phyloP scores from a whole-genome alignment of 345 rosid genomes.

The Camelina hispida region DNA sequence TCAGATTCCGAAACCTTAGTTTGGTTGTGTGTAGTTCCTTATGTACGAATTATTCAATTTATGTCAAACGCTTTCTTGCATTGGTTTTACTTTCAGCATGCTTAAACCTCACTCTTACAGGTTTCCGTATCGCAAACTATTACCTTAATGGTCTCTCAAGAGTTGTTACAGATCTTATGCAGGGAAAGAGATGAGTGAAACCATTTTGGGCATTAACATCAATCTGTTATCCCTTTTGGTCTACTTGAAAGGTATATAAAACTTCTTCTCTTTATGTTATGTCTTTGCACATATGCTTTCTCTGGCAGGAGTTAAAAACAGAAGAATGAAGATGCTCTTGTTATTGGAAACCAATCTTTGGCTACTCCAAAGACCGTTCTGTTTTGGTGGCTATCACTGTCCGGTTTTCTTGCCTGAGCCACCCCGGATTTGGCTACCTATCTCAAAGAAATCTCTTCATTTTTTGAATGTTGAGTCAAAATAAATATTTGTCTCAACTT shows the following conservation, averaged over 20 bases:
- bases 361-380: neutral
- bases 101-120: slow-evolving; percentile 29
- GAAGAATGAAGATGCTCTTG: neutral
- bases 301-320: neutral
- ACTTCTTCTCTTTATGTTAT: slow-evolving; percentile 5
- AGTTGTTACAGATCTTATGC: slow-evolving; percentile 26
- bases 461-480: neutral
- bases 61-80: slow-evolving; percentile 13
- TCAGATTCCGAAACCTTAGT: slow-evolving; percentile 38
- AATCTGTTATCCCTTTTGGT: slow-evolving; percentile 21
- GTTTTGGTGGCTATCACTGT: neutral
- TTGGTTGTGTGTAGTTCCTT: slow-evolving; percentile 27
- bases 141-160: neutral
- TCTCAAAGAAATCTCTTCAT: neutral
- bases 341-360: too few species aligned
- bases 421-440: neutral
- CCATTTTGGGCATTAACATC: slow-evolving; percentile 15
- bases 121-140: slow-evolving; percentile 15
- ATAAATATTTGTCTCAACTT: too few species aligned
- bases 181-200: slow-evolving; percentile 35
- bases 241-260: slow-evolving; percentile 32
- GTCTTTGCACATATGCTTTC: slow-evolving; percentile 25
- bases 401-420: neutral
- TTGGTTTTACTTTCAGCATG: neutral
- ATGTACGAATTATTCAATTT: slow-evolving; percentile 37